These are phyloP conservation scores for Aeschynomene evenia DNA, from an alignment of 306 rosid genomes.

Conservation along the genomic window DNA sequence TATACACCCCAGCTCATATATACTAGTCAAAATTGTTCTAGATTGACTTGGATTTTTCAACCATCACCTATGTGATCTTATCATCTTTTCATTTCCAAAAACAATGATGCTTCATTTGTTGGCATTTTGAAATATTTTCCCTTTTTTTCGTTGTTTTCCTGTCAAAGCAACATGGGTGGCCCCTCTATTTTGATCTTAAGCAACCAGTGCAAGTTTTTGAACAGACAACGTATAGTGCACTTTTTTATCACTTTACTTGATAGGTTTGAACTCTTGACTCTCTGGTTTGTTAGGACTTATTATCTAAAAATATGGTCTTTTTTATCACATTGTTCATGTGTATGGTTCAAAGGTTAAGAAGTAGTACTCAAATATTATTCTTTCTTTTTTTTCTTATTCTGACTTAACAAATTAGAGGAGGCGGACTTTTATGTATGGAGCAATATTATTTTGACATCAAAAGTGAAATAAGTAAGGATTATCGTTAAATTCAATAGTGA, in stretches of 20 bases:
- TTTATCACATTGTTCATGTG: neutral
- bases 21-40: neutral
- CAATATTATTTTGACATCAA: too few species aligned
- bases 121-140: neutral
- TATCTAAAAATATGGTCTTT: neutral
- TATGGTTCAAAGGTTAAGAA: neutral
- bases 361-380: neutral
- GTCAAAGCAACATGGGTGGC: neutral
- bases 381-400: neutral
- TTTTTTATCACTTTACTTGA: neutral
- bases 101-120: neutral
- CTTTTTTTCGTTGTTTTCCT: neutral
- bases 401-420: too few species aligned
- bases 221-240: conserved; percentile 6
- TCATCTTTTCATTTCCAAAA: neutral
- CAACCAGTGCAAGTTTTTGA: neutral
- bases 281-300: conserved; percentile 9
- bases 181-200: neutral
- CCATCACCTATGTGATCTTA: neutral
- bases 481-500: too few species aligned
- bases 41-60: conserved; percentile 10
- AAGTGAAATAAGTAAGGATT: too few species aligned
- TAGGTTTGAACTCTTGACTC: neutral
- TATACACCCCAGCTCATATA: neutral
- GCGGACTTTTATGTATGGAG: too few species aligned